Conservation (phyloP, 1,139 yeast genomes). For the Candida sp. region DNA sequence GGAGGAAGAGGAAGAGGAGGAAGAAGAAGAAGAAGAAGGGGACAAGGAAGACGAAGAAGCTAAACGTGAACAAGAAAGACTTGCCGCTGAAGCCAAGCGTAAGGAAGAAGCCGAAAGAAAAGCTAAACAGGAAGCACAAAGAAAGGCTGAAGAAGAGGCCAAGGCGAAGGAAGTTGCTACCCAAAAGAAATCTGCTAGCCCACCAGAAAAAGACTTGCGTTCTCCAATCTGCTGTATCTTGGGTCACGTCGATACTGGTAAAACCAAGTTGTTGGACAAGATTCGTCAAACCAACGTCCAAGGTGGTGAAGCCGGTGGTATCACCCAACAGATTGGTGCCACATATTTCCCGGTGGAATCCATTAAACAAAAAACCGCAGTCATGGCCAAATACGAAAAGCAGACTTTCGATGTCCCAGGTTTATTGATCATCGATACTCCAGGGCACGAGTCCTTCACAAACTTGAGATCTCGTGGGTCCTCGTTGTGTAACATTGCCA, state of each 20-base stretch:
- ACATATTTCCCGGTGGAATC: slow-evolving; percentile 98
- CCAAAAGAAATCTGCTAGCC: slow-evolving; percentile 21
- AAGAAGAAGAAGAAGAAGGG: slow-evolving; percentile 22
- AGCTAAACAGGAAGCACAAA: slow-evolving; percentile 6
- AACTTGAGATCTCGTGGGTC: slow-evolving; percentile 99
- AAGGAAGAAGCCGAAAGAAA: slow-evolving; percentile 6
- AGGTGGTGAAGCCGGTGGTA: slow-evolving; percentile 99
- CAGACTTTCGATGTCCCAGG: slow-evolving; percentile 96
- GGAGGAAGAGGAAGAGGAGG: slow-evolving; percentile 17
- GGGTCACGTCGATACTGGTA: slow-evolving; percentile 99
- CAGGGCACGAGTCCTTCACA: slow-evolving; percentile 99
- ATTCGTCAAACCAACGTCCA: slow-evolving; percentile 99
- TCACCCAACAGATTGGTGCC: slow-evolving; percentile 99
- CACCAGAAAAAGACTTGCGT: slow-evolving; percentile 64
- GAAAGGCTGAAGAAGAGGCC: slow-evolving; percentile 4
- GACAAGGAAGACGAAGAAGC: slow-evolving; percentile 23
- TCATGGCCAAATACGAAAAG: slow-evolving; percentile 87
- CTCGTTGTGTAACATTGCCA: slow-evolving; percentile 98
- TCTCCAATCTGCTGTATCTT: slow-evolving; percentile 99
- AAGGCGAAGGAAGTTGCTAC: slow-evolving; percentile 1
- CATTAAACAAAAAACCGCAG: slow-evolving; percentile 87
- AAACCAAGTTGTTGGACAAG: slow-evolving; percentile 94
- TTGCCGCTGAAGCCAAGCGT: slow-evolving; percentile 16
- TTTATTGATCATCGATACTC: slow-evolving; percentile 94
- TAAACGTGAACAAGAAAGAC: slow-evolving; percentile 23